Evolutionary conservation across 2,329 filamentous ascomycete species (phyloP).

Genomic region (Exophiala sp.): DNA sequence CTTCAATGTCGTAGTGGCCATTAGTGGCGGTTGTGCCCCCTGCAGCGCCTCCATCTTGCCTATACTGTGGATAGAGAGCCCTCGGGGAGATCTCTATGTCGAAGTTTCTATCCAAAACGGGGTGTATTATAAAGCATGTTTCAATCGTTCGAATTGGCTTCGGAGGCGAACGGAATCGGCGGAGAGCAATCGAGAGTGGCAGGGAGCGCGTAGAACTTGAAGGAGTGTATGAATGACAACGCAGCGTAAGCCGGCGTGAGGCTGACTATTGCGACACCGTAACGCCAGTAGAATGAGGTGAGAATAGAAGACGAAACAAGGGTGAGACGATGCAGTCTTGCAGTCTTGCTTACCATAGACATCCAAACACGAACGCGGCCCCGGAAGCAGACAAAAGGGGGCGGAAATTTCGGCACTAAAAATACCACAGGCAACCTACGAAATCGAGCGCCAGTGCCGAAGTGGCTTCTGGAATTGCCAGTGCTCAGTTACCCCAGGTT

Average conservation of each 20-base stretch:
- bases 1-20: conserved; percentile 85
- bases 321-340: background rate
- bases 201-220: background rate
- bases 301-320: background rate
- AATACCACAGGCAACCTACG: background rate
- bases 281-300: background rate
- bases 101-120: too few species aligned
- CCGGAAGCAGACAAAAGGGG: background rate
- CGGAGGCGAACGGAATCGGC: background rate
- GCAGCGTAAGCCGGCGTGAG: background rate
- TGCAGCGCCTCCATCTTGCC: background rate
- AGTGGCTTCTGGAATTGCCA: background rate
- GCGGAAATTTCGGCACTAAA: conserved; percentile 2
- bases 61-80: too few species aligned
- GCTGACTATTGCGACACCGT: background rate
- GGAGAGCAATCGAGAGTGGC: background rate
- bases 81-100: too few species aligned
- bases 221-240: background rate
- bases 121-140: background rate
- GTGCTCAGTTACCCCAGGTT: background rate
- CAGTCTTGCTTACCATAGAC: background rate
- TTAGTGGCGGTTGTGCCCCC: conserved; percentile 47
- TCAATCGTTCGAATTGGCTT: background rate
- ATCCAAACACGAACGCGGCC: background rate
- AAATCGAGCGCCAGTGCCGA: too few species aligned